Evolutionary conservation across 1,139 yeast species (phyloP).

Genomic region (Protomyces macrosporus): DNA sequence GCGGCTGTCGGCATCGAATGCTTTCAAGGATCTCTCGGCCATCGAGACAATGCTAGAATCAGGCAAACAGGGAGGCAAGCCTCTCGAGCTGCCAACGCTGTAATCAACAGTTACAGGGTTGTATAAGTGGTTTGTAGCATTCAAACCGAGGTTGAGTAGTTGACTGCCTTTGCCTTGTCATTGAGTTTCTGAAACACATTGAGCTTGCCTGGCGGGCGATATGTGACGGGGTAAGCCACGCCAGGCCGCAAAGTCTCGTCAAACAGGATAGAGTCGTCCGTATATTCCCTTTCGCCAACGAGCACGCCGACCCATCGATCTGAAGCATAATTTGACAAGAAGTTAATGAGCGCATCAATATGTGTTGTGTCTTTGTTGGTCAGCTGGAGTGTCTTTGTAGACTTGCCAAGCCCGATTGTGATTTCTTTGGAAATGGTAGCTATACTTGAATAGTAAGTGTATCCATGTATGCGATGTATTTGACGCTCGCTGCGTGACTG

Average conservation of each 20-base stretch:
- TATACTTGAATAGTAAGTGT: conserved; percentile 3
- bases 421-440: neutral
- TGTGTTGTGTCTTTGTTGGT: neutral
- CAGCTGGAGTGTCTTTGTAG: neutral
- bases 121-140: neutral
- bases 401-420: conserved; percentile 1
- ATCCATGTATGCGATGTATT: neutral
- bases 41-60: neutral
- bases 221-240: neutral
- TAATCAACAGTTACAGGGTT: neutral
- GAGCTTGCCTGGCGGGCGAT: conserved; percentile 3
- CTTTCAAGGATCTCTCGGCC: neutral
- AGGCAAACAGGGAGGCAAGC: neutral
- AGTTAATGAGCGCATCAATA: conserved; percentile 4
- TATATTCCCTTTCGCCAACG: neutral
- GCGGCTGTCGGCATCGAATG: neutral
- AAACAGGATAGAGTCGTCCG: conserved; percentile 8
- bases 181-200: neutral
- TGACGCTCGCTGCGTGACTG: neutral
- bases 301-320: conserved; percentile 11
- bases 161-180: neutral
- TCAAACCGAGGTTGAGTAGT: neutral
- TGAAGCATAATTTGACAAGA: neutral
- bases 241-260: neutral
- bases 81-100: neutral